Percentiles rank a stretch among this genome's conserved stretches.
Conservation (phyloP, 208 protist genomes). For the Giardia duodenalis region DNA sequence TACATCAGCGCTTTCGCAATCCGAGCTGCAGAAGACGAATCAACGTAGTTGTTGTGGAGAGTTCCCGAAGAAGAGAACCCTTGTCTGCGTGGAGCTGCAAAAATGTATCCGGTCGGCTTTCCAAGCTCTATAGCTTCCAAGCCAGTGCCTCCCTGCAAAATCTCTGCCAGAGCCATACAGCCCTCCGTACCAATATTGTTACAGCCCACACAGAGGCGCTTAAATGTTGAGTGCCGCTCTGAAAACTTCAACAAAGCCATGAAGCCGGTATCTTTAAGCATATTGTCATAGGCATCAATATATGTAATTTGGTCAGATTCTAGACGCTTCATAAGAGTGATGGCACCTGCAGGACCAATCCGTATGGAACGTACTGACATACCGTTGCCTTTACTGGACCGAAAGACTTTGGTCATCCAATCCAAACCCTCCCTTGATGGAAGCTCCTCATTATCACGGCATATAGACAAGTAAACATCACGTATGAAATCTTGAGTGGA, state of each 20-base stretch:
- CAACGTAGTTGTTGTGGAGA: not conserved
- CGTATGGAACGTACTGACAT: not conserved
- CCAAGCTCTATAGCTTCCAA: not conserved
- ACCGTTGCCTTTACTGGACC: not conserved
- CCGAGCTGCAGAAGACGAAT: not conserved
- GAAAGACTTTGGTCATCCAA: not conserved
- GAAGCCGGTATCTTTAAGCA: not conserved
- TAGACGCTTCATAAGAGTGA: not conserved
- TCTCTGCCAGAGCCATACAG: not conserved
- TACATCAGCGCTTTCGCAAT: not conserved
- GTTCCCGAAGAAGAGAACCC: not conserved
- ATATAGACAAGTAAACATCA: not conserved
- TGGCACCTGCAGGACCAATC: not conserved
- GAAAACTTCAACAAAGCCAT: not conserved
- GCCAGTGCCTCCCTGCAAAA: not conserved
- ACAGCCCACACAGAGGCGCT: not conserved
- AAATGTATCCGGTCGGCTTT: not conserved
- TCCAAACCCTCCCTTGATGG: not conserved
- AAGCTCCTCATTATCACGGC: not conserved
- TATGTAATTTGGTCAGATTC: not conserved
- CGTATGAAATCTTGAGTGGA: not conserved
- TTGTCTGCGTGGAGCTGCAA: not conserved
- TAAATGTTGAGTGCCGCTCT: not conserved
- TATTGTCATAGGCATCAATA: not conserved
- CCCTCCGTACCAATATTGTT: not conserved